Evolutionary conservation across 805 yeast species (phyloP), one percentile per base, ranked within the genome.

Genomic region (Alloascoidea africana): DNA sequence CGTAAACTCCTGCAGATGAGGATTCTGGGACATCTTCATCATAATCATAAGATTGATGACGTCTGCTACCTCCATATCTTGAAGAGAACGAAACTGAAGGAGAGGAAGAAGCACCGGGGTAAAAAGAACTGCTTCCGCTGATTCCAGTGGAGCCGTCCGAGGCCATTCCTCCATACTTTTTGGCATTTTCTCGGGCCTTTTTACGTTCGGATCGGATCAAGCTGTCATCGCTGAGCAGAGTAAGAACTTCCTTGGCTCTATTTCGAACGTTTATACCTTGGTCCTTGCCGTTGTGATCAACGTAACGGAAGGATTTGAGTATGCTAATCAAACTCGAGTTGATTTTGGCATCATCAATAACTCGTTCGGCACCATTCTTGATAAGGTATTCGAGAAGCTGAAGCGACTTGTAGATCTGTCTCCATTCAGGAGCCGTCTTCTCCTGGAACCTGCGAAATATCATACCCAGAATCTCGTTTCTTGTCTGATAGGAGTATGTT

Each of bases 241-340:
- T 66, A 17, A 76, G 63, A 43, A 91, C 65, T 44, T 75, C 77
- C 56, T 85, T 82, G 18, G 96, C 79, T 47, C 95, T 74, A 59
- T 84, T 87, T 52, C 98, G 73, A 40, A 91, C 95, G 53, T 89
- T 87, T 46, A 86, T 75, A 38, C 98, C 98, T 60, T 87, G 96
- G 58, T 91, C 98, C 46, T 86, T 74, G 19, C 96, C 96, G 55
- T 84, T 82, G 14, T 86, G 73, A 57, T 91, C 97, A 35, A 84
- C 79, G 61, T 85, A 91, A 57, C 87, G 96, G 73, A 91, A 91
- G 8, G 85, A 74, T 51, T 84, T 83, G 49, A 91, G 69, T 94
- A 89, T 80, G 39, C 80, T 78, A 41, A 91, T 76, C 39, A 86
- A 67, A 16, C 80, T 73, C 41, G 82, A 54, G 55, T 86, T 89